phyloP scores from a whole-genome alignment of 1,139 yeast species.

The Taiozyma sp. region DNA sequence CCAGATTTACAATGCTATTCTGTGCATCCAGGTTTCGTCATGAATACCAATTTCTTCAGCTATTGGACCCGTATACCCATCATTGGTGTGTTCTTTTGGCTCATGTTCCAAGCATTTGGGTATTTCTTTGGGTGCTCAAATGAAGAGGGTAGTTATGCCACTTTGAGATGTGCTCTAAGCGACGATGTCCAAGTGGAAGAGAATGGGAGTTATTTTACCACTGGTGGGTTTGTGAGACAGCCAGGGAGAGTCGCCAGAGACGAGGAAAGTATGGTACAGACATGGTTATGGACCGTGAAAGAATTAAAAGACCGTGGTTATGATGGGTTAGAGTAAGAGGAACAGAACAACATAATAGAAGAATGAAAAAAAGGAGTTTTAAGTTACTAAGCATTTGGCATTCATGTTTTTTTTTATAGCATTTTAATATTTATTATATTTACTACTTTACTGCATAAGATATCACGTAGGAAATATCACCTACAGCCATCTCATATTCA shows the following conservation, averaged over 20 bases:
- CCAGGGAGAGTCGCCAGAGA: constrained; percentile 60
- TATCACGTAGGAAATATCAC: too few species aligned
- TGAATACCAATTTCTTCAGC: constrained; percentile 70
- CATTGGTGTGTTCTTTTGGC: constrained; percentile 68
- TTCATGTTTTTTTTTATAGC: neutral
- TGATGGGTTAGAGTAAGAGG: constrained; percentile 1
- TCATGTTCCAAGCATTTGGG: constrained; percentile 63
- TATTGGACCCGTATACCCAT: constrained; percentile 79
- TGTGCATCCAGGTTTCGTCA: constrained; percentile 84
- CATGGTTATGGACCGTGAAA: constrained; percentile 83
- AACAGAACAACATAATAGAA: neutral
- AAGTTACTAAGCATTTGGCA: neutral
- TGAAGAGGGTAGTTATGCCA: constrained; percentile 69
- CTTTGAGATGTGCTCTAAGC: constrained; percentile 61
- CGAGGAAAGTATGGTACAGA: constrained; percentile 58
- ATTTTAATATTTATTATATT: too few species aligned
- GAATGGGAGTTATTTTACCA: constrained; percentile 66
- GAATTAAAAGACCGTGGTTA: constrained; percentile 52
- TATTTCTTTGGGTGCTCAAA: constrained; percentile 63
- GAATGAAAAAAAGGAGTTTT: neutral
- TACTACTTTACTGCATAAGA: neutral
- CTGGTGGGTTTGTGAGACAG: constrained; percentile 50
- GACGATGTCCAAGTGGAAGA: constrained; percentile 42
- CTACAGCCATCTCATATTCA: neutral
- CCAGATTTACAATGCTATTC: constrained; percentile 63